Evolutionary conservation across 1,284 basidiomycete genomes (phyloP), one percentile per base, ranked within the genome.

Genomic region (Lentinula novae-zelandiae): DNA sequence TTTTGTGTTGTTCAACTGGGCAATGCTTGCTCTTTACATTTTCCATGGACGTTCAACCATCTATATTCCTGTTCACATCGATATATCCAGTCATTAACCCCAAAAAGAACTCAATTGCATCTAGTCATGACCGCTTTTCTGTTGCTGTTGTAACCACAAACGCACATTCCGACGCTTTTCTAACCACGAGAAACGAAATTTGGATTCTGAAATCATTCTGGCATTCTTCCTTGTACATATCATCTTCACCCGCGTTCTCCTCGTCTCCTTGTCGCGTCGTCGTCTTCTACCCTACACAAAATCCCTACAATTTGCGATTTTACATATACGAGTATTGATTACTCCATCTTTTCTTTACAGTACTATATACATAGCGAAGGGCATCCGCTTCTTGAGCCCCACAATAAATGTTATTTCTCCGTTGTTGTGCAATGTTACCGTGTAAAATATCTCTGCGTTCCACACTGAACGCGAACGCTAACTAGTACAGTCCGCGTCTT

Each of bases 371-470:
- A 34, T 5, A 36, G 52, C 52, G 52, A 53, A 53, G 52, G 52
- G 52, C 39, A 39, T 53, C 52, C 52, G 52, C 52, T 53, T 53
- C 44, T 46, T 38, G 52, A 53, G 36, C 52, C 52, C 52, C 52
- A 53, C 34, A 53, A 53, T 38, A 22, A 53, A 36, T 53, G 9
- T 22, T 38, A 38, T 6, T 38, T 39, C n/a, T 38, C 12, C 31
- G 27, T 10, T 51, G 5, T 15, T 51, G 48, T 48, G 22, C 22
- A 22, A 22, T 22, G 2, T 46, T 38, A 1, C 36, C 10, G 36
- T 38, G 10, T 1, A 38, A 38, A 38, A 2, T 0, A 38, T 27
- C 27, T 27, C 27, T 22, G 22, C 22, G 22, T 22, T 22, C 2
- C 22, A 2, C 22, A 22, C 22, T 22, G 22, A 22, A 22, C 22